A percentile compares a stretch with the other conserved stretches of the same genome.
Conservation (phyloP, 73 alveolate species). For the Tetrahymena thermophila region DNA sequence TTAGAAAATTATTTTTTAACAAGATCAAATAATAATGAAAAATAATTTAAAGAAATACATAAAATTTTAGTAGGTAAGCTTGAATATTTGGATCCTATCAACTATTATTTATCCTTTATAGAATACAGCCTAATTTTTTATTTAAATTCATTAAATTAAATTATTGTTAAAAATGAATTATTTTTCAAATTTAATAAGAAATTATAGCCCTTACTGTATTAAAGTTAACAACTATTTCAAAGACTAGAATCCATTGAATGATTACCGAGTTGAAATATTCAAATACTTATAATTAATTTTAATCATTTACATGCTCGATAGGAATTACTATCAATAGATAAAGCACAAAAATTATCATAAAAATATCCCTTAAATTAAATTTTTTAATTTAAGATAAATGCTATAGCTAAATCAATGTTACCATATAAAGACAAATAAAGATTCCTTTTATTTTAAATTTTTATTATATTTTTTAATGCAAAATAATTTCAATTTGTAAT, state of each 20-base stretch:
- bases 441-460: not conserved
- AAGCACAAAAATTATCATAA: not conserved
- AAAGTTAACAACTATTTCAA: not conserved
- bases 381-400: not conserved
- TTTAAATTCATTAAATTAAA: no score
- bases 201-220: not conserved
- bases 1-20: not conserved
- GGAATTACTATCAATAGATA: not conserved
- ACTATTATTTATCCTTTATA: not conserved
- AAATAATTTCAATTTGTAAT: no score
- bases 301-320: not conserved
- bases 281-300: not conserved
- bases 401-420: not conserved
- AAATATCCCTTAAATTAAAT: not conserved
- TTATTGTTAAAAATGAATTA: no score
- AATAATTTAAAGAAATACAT: no score
- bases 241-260: not conserved
- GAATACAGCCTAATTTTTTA: not conserved
- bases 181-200: no score
- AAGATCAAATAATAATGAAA: no score
- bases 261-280: not conserved
- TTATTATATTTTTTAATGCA: no score
- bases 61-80: not conserved
- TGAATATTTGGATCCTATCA: not conserved
- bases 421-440: not conserved